Base-by-base conservation (phyloP, 164 flowering plant species). In the Vitis amurensis region DNA sequence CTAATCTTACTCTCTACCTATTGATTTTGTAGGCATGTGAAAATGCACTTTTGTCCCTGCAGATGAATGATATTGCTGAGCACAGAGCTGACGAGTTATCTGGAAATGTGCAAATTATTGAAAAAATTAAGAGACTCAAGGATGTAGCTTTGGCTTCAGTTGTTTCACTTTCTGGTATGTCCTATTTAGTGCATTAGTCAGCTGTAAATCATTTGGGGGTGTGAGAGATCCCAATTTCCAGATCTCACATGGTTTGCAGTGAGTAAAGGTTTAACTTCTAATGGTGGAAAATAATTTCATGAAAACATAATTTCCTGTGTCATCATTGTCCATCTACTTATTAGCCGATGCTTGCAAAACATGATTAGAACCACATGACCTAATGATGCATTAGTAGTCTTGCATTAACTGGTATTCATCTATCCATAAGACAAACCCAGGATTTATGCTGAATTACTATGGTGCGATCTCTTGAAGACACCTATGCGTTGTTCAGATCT, bases 21-120 rank as follows among this genome's bases (percentile, higher is more conserved):
- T 72, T 50, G 1, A 16, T 48, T 71, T 52, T 69, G 31, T 55
- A 91, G 97, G 93, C 89, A 23, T 87, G 85, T 77, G 90, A 90
- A 59, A 74, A 83, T 78, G 91, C 90, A 56, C 74, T 88, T 52
- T 68, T 49, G 58, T 73, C 76, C 73, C 61, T 81, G 59, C 71
- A 71, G 50, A 58, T 56, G 55, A 70, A 73, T 66, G 63, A 65
- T 61, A 4, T 14, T 27, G 47, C 50, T 61, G 71, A 81, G 29
- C 12, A 55, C 55, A 71, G 60, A 67, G 7, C 58, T 56, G 72
- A 68, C 56, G 67, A 67, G 72, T 16, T n/a, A 31, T 23, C 9
- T 67, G 74, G 71, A 37, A 61, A 70, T 61, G 55, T 44, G 14
- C 63, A 65, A 73, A 68, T 64, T 50, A 59, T 72, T 16, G 77